Base-by-base conservation (phyloP, 495 filamentous ascomycete species). In the Aspergillus cristatus region DNA sequence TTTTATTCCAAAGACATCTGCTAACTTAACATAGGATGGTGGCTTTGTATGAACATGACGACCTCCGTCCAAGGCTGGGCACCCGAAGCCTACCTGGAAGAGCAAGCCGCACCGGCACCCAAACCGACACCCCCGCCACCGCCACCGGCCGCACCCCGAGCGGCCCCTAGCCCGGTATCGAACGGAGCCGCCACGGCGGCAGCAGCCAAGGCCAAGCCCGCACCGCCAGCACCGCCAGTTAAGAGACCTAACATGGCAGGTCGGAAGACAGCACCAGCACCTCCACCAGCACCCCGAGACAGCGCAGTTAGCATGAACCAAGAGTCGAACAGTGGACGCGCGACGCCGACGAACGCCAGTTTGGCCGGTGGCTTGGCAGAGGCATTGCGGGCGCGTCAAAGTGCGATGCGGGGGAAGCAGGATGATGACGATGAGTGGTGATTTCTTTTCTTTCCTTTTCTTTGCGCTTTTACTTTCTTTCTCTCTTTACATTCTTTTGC, bases 21-120 rank as follows among this genome's bases (percentile, higher is more conserved):
- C 50, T 65, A 50, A 66, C 41, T 14, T 35, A 43, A 18, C 30
- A 7, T 33, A 94, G 89, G 89, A 31, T 97, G 93, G 93, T 96
- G 89, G 88, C 70, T 95, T 28, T 90, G 79, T 37, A 88, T 85
- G 62, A 80, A 75, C 48, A 57, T 57, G 34, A 65, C 76, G 41
- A 60, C 67, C 2, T 66, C 63, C 6, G 72, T 72, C 14, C 82
- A 93, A 62, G 93, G 87, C 28, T 98, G 91, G 91, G 78, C 88
- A 0, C 91, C 91, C 0, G 84, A 89, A 15, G 82, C 89, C 22
- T 98, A 97, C 50, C 78, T 98, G 6, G 80, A 94, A 55, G 87
- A 95, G 63, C 47, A 58, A 42, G 52, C 49, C 3, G 75, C 83
- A 46, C 56, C 58, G 12, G 48, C 63, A 31, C 47, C 62, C 1